Evolutionary conservation across 148 eudicot species (phyloP).

Genomic region (Agrostemma githago): DNA sequence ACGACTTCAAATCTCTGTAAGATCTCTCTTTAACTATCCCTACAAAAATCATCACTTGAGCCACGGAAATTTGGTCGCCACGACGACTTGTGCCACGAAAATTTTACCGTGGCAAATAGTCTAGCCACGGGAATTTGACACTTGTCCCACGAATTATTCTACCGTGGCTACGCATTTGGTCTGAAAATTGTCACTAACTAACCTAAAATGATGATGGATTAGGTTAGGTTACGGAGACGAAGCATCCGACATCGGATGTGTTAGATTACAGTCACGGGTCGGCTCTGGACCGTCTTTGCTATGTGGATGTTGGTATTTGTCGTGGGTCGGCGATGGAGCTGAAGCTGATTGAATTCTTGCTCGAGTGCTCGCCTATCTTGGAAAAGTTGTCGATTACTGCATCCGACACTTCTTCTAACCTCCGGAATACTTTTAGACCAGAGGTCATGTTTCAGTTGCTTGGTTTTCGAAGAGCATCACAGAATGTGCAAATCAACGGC

Average conservation of each 20-base stretch:
- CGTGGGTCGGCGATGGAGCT: neutral
- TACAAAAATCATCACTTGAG: too few species aligned
- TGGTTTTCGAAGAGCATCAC: conserved; percentile 3
- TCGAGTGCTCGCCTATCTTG: conserved; percentile 7
- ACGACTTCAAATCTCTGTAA: neutral
- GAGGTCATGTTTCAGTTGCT: neutral
- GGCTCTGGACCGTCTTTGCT: neutral
- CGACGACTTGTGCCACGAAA: too few species aligned
- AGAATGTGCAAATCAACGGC: neutral
- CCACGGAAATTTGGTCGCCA: too few species aligned
- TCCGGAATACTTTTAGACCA: neutral
- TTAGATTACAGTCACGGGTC: neutral
- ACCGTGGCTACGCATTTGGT: too few species aligned
- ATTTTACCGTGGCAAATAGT: too few species aligned
- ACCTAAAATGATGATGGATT: neutral
- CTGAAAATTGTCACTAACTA: too few species aligned
- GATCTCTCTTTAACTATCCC: neutral
- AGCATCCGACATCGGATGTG: neutral
- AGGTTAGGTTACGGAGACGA: neutral
- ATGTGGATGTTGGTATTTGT: neutral
- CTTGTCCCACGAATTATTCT: too few species aligned
- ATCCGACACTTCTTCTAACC: neutral
- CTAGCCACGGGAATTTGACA: too few species aligned
- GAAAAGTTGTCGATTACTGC: neutral
- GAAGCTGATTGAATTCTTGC: neutral